phyloP scores from a whole-genome alignment of 129 eudicot genomes.

The Scalesia atractyloides region DNA sequence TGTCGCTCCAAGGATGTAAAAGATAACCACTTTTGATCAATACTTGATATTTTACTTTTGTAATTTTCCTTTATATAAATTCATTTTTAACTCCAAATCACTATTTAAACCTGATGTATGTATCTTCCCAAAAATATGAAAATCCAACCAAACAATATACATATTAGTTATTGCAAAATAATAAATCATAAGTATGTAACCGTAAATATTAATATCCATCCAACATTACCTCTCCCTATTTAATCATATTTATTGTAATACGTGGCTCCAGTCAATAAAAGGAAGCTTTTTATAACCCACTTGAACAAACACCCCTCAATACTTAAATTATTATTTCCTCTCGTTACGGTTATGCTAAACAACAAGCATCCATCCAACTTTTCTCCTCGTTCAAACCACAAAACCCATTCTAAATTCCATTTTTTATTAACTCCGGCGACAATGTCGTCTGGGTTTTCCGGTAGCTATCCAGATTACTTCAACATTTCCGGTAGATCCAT shows the following conservation, averaged over 20 bases:
- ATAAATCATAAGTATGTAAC: conserved; percentile 33
- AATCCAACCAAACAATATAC: conserved; percentile 22
- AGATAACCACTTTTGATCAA: too few relatives aligned
- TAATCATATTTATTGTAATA: conserved; percentile 21
- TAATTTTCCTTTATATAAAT: background rate
- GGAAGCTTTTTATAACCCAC: conserved; percentile 38
- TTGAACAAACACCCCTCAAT: conserved; percentile 13
- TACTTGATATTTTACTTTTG: too few relatives aligned
- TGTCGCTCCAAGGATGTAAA: too few relatives aligned
- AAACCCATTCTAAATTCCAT: conserved; percentile 18
- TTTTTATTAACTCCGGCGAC: background rate
- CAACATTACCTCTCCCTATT: conserved; percentile 23
- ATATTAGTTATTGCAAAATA: background rate
- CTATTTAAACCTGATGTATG: too few relatives aligned
- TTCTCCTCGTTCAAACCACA: conserved; percentile 26
- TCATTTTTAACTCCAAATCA: too few relatives aligned
- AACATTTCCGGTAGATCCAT: conserved; percentile 32
- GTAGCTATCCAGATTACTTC: conserved; percentile 50
- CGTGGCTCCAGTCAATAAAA: conserved; percentile 32
- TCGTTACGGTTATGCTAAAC: background rate
- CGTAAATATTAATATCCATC: conserved; percentile 34
- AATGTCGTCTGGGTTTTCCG: conserved; percentile 69
- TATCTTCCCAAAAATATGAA: background rate
- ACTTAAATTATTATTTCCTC: background rate
- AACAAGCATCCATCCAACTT: conserved; percentile 22